Base-by-base conservation (phyloP, 2,329 filamentous ascomycete genomes). In the Fusarium metavorans region DNA sequence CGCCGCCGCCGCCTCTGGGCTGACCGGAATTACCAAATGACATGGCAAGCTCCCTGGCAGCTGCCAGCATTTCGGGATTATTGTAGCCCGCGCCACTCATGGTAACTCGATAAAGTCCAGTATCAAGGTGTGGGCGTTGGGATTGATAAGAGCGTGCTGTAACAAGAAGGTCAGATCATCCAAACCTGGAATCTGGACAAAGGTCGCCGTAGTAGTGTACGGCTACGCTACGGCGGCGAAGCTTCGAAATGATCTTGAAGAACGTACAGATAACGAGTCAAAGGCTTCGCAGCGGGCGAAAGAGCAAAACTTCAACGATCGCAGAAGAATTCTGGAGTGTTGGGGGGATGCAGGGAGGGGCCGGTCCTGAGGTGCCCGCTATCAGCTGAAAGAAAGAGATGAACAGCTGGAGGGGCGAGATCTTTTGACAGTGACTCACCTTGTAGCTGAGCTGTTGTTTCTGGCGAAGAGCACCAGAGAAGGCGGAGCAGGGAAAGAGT, bases 21-120 rank as follows among this genome's bases (percentile, higher is more conserved):
- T 23, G 52, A 18, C 61, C 64, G 14, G 66, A 66, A 43, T 27
- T 59, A 20, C 66, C 48, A 50, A 83, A 83, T 43, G 70, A 74
- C 2, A 57, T 45, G 2, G 76, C 76, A 14, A 83, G 76, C 6
- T 74, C 80, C 18, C 67, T 66, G 16, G 82, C 82, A 11, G 72
- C 81, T 16, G 68, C 71, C 3, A 83, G 59, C 41, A 76, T 81
- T 10, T 73, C 70, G 0, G 70, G 27, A 25, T 83, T 78, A 10
- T 73, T 72, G 34, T 70, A 82, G 16, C 25, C 66, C 54, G 23
- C 61, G 66, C 76, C 75, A n/a, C 20, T 78, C 50, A 67, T 70
- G 32, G 25, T 39, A 25, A 34, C 27, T 37, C 20, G 43, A 16
- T 18, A 13, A 18, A 30, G 20, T 13, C 9, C 14, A 25, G 13